phyloP scores from a whole-genome alignment of 1,139 yeast species.

The Yueomyces sp. region DNA sequence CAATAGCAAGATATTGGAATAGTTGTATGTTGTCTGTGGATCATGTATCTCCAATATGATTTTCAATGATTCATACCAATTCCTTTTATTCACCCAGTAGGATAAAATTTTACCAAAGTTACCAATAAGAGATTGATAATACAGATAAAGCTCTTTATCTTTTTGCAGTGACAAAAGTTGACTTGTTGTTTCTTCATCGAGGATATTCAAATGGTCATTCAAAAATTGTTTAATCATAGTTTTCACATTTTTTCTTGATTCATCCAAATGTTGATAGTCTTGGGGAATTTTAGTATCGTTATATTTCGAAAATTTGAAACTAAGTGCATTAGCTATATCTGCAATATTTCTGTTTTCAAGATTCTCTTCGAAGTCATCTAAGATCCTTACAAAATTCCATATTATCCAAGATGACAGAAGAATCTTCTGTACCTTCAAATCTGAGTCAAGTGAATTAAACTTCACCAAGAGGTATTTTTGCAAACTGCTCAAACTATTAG shows the following conservation, averaged over 20 bases:
- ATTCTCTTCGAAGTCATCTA: slow-evolving; percentile 35
- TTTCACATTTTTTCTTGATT: slow-evolving; percentile 17
- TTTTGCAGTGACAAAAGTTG: slow-evolving; percentile 61
- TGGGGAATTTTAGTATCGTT: too few relatives aligned
- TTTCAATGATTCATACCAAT: slow-evolving; percentile 65
- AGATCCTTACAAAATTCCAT: slow-evolving; percentile 45
- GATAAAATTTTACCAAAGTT: slow-evolving; percentile 61
- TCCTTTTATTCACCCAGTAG: slow-evolving; percentile 53
- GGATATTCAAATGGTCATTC: slow-evolving; percentile 30
- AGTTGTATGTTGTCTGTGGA: slow-evolving; percentile 44
- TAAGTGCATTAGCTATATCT: slow-evolving; percentile 1
- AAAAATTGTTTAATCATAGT: slow-evolving; percentile 41
- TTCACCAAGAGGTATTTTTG: slow-evolving; percentile 47
- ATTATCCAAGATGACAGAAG: slow-evolving; percentile 77
- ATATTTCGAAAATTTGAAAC: slow-evolving; percentile 9
- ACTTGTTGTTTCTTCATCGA: slow-evolving; percentile 59
- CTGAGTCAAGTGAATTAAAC: slow-evolving; percentile 28
- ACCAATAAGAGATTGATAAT: slow-evolving; percentile 53
- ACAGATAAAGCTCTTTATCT: slow-evolving; percentile 47
- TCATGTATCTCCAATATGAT: slow-evolving; percentile 33
- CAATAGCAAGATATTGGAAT: slow-evolving; percentile 53
- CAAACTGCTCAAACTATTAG: slow-evolving; percentile 27
- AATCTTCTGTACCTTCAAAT: slow-evolving; percentile 38
- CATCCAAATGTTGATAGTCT: slow-evolving; percentile 5
- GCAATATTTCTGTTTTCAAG: slow-evolving; percentile 18